Evolutionary conservation across 106 monocot species (phyloP).

Genomic region (Dioscorea alata): DNA sequence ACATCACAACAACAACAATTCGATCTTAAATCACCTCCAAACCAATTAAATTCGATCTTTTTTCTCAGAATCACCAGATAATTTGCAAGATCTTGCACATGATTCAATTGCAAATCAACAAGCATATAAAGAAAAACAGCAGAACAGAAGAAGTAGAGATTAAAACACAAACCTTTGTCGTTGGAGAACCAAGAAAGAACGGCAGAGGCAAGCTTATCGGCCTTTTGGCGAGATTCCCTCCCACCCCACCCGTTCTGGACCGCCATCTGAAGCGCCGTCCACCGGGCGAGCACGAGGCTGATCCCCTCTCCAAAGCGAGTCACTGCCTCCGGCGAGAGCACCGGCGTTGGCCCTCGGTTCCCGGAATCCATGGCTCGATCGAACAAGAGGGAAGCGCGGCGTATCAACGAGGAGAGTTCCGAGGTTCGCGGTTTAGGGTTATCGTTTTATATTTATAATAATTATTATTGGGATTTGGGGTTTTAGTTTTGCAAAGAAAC

Average conservation of each 20-base stretch:
- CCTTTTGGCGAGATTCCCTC: slow-evolving; percentile 1
- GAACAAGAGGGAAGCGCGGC: no score
- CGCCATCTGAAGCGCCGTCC: slow-evolving; percentile 20
- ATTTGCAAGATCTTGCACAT: neutral
- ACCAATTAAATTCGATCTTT: neutral
- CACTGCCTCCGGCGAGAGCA: neutral
- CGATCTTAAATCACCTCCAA: neutral
- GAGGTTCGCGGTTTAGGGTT: no score
- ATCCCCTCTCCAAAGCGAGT: slow-evolving; percentile 4
- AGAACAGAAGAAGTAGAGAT: neutral
- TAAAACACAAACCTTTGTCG: slow-evolving; percentile 4
- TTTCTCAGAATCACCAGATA: neutral
- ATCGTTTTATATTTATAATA: no score
- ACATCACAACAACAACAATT: neutral
- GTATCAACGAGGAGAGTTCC: no score
- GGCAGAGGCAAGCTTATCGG: neutral
- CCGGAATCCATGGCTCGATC: slow-evolving; percentile 3
- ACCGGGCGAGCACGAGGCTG: slow-evolving; percentile 1
- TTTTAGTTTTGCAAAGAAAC: no score
- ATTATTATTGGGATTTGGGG: no score
- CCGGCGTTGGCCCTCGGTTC: neutral
- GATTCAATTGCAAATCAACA: neutral
- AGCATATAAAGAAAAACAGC: neutral
- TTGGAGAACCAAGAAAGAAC: slow-evolving; percentile 4
- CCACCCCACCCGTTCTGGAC: slow-evolving; percentile 10